Evolutionary conservation across 768 basidiomycete species (phyloP), one percentile per base, ranked within the genome.

Genomic region (Bullera alba): DNA sequence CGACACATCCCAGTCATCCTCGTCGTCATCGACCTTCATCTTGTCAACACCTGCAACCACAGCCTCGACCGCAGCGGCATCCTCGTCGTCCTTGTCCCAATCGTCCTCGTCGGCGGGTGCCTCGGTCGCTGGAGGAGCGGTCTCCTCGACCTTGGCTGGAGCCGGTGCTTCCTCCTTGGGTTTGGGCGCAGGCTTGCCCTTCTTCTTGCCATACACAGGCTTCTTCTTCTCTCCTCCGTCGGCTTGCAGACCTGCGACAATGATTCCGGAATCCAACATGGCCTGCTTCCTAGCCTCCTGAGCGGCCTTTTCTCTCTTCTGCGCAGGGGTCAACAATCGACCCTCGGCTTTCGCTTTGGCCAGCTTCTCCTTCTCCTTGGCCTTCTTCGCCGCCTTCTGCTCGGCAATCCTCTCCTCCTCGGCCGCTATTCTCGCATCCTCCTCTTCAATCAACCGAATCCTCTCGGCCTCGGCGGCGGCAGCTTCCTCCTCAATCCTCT

Each of bases 291-390:
- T 83, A 26, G 88, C 81, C 71, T 96, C 92, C 2, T 89, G 91
- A 58, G 68, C 85, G 19, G 86, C 86, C 60, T 80, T 83, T 70
- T 96, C 92, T 65, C 88, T 86, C 73, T 90, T 93, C 72, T 97
- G 92, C 74, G 92, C 95, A 73, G 93, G 91, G n/a, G 93, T 97
- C 43, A 97, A 78, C 22, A 93, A 76, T 39, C 86, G 81, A 21
- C 95, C 95, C 75, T 97, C 92, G 71, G 91, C 93, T 79, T 86
- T 89, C 14, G 86, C 84, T 45, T 85, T 70, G 61, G 62, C 56
- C 19, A 65, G 64, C 67, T 71, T 90, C 63, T 93, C 89, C 71
- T 91, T 92, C 76, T 76, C 74, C 56, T 73, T 75, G 25, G 53
- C 53, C 53, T 66, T 56, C 57, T 67, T 54, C 25, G 81, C 73